Evolutionary conservation across 306 rosid genomes (phyloP), one percentile per base, ranked within the genome.

Genomic region (Oemleria cerasiformis): DNA sequence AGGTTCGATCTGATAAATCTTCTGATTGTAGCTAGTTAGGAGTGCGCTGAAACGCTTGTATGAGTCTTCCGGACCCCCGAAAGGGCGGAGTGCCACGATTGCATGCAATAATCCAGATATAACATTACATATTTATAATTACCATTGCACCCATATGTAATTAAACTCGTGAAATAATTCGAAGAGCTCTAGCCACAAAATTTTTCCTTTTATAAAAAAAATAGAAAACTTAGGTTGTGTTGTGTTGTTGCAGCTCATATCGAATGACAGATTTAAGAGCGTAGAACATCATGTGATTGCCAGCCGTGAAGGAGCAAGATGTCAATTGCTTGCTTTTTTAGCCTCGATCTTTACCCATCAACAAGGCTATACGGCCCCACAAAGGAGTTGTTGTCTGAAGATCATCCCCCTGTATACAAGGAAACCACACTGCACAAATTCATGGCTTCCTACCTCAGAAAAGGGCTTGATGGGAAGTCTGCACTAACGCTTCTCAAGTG

Each of bases 201-300:
- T 0, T 30, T 30, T 30, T 1, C 2, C 36, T 30, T 30, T 30
- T 30, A 30, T 30, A 30, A 30, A 1, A 30, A 30, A 30, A 30
- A 1, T 1, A 4, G 3, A 30, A 30, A 30, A 30, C 36, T 30
- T 30, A 30, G 36, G 21, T 45, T 47, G 6, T 15, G 5, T 66
- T 64, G 36, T 65, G 8, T 21, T 41, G 47, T 41, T 74, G 64
- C 76, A 81, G 82, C 14, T 81, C 11, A 63, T 85, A 9, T 48
- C 83, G 4, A 79, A 82, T 42, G 81, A 77, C 41, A 77, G 30
- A 39, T 79, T 79, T 61, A 58, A 56, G 42, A 78, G 80, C 16
- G 68, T 67, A 3, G 56, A 65, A 20, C 82, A 78, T 48, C 62
- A 62, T 80, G 82, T 78, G 19, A 30, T 78, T 21, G 70, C 77